A percentile compares a stretch with the other conserved stretches of the same genome.
Conservation (phyloP, 208 protist species). For the Crithidia mellificae region DNA sequence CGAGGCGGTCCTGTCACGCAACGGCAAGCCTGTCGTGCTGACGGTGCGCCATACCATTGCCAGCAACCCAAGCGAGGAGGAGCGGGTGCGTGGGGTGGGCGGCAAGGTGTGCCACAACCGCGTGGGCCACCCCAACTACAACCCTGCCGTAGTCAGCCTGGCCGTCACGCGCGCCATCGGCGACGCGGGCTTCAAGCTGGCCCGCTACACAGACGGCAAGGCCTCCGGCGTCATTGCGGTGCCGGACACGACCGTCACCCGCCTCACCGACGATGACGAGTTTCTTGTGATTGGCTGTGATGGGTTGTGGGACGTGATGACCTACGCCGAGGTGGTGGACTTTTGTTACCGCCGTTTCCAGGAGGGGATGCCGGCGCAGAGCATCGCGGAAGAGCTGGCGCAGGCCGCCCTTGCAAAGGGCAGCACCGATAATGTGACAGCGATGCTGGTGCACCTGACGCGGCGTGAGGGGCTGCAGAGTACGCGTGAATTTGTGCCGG, state of each 20-base stretch:
- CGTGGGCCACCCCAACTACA: slow-evolving; percentile 92
- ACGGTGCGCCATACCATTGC: slow-evolving; percentile 84
- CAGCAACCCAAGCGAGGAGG: slow-evolving; percentile 71
- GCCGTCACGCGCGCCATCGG: slow-evolving; percentile 94
- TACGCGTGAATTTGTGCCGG: slow-evolving; percentile 40
- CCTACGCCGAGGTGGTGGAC: slow-evolving; percentile 86
- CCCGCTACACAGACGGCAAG: slow-evolving; percentile 81
- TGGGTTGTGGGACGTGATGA: slow-evolving; percentile 94
- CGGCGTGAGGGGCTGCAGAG: slow-evolving; percentile 29
- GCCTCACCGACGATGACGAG: slow-evolving; percentile 81
- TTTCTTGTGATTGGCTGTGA: slow-evolving; percentile 93
- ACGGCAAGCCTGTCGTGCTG: slow-evolving; percentile 69
- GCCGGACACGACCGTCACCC: slow-evolving; percentile 63
- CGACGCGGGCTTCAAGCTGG: slow-evolving; percentile 93
- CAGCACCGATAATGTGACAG: slow-evolving; percentile 90
- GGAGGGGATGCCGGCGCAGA: slow-evolving; percentile 50
- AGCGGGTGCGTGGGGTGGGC: slow-evolving; percentile 85
- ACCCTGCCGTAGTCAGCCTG: slow-evolving; percentile 86
- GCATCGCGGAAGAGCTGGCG: slow-evolving; percentile 58
- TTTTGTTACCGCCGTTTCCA: slow-evolving; percentile 74
- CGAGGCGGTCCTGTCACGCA: slow-evolving; percentile 81
- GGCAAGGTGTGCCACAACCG: slow-evolving; percentile 91
- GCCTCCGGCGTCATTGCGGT: slow-evolving; percentile 78
- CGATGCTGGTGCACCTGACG: slow-evolving; percentile 65
- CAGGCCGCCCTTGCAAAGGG: slow-evolving; percentile 81